Evolutionary conservation across 2,329 filamentous ascomycete genomes (phyloP), one percentile per base, ranked within the genome.

Genomic region (Colletotrichum horii): DNA sequence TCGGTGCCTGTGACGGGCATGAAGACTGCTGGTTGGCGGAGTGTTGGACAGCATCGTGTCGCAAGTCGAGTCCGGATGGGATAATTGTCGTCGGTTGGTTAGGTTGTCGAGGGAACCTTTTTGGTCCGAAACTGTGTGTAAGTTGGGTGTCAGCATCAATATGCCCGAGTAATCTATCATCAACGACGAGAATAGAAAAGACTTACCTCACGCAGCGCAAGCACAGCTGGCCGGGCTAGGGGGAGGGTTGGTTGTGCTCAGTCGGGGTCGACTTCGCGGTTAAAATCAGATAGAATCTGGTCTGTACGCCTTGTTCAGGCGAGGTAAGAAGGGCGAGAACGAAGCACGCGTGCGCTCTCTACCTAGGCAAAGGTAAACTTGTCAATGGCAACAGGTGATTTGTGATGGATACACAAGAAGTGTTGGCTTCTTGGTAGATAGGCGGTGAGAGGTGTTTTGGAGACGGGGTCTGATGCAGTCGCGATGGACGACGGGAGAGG

Each of bases 141-240:
- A 85, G 83, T 74, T 70, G 52, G 66, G 43, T 61, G 69, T 61
- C 24, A 66, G 78, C 74, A 68, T 48, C 16, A 22, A 48, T 1
- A 48, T 48, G 1, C 19, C n/a, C 36, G 56, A 24, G 19, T 38
- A n/a, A 28, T 43, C 36, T 34, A 16, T n/a, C 9, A 22, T 52
- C 43, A 43, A 14, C 12, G 32, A n/a, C 16, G 19, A 9, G 4
- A 43, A n/a, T 0, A 43, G 66, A 64, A 36, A 32, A 52, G 69
- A 80, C 87, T 80, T 84, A 95, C 94, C 93, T 96, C 93, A 93
- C 93, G 93, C 93, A 95, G 92, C 90, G 92, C 93, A 94, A 94
- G 93, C 93, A 86, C 92, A 91, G 90, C 91, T 92, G 93, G 55
- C 93, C 93, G 93, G 94, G 93, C 93, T 89, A 87, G 81, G 82